These are phyloP conservation scores for Arthrobotrys entomopaga DNA, from an alignment of 2,329 filamentous ascomycete genomes.

Conservation along the genomic window DNA sequence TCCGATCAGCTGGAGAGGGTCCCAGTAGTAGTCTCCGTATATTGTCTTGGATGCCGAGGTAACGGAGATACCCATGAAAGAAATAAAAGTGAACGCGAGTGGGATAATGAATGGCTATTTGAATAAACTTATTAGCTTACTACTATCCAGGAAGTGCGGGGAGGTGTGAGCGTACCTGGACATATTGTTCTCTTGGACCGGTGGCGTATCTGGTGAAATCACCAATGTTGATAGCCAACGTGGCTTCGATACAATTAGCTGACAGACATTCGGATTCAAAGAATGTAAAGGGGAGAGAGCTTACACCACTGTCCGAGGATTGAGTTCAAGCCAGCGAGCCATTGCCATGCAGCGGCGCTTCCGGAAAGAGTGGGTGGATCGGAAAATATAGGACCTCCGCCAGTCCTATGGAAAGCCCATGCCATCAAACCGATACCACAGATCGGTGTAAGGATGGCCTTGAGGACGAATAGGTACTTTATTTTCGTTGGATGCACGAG, in stretches of 20 bases:
- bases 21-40: constrained; percentile 67
- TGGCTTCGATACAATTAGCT: constrained; percentile 61
- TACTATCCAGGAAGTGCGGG: not conserved
- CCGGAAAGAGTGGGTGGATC: constrained; percentile 64
- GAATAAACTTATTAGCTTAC: constrained; percentile 55
- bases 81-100: constrained; percentile 66
- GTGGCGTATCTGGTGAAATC: constrained; percentile 67
- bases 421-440: constrained; percentile 72
- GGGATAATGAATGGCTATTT: constrained; percentile 64
- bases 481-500: constrained; percentile 69
- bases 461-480: constrained; percentile 67
- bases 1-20: constrained; percentile 65
- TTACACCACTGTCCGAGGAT: constrained; percentile 62
- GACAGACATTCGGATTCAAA: constrained; percentile 65
- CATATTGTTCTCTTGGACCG: constrained; percentile 61
- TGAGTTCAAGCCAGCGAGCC: constrained; percentile 58
- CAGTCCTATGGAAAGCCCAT: constrained; percentile 71
- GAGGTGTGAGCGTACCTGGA: constrained; percentile 34
- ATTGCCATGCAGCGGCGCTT: constrained; percentile 59
- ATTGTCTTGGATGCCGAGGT: constrained; percentile 68
- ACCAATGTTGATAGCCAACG: constrained; percentile 66
- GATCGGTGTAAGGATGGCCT: constrained; percentile 67
- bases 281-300: constrained; percentile 67
- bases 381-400: constrained; percentile 66
- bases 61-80: constrained; percentile 69